These are phyloP conservation scores for Saturnispora kantuleensis DNA, from an alignment of 805 yeast genomes.

Conservation along the genomic window DNA sequence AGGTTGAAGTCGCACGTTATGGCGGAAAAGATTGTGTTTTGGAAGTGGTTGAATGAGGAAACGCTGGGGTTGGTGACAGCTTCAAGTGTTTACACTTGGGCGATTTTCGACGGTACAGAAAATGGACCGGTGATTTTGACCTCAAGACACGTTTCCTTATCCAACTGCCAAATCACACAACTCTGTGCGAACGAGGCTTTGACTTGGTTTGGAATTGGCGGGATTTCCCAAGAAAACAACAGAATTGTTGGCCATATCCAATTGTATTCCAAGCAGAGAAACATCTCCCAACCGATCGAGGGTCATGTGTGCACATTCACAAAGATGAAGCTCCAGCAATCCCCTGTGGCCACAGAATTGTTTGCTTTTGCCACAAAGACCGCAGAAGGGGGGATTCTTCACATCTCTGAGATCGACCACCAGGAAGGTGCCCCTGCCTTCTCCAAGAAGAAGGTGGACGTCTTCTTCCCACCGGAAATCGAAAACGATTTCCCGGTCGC, in stretches of 20 bases:
- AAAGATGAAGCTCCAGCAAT: slow-evolving; percentile 61
- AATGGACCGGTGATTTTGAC: slow-evolving; percentile 76
- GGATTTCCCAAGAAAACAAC: slow-evolving; percentile 89
- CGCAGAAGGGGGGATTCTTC: slow-evolving; percentile 76
- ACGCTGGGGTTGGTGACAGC: slow-evolving; percentile 80
- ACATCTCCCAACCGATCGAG: slow-evolving; percentile 92
- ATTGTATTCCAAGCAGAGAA: slow-evolving; percentile 77
- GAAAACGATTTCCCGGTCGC: slow-evolving; percentile 94
- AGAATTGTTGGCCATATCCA: slow-evolving; percentile 95
- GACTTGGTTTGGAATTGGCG: slow-evolving; percentile 92
- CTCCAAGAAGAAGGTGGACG: slow-evolving; percentile 81
- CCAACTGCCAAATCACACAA: slow-evolving; percentile 81
- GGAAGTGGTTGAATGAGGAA: slow-evolving; percentile 83
- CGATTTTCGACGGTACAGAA: slow-evolving; percentile 70
- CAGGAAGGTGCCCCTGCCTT: slow-evolving; percentile 74
- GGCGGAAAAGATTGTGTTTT: slow-evolving; percentile 82
- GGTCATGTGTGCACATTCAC: slow-evolving; percentile 96
- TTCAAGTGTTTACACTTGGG: slow-evolving; percentile 67
- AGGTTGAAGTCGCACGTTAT: slow-evolving; percentile 80
- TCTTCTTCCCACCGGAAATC: slow-evolving; percentile 96
- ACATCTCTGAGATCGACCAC: slow-evolving; percentile 94
- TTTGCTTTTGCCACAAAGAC: slow-evolving; percentile 90
- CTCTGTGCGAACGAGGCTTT: slow-evolving; percentile 70
- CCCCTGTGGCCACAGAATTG: slow-evolving; percentile 67
- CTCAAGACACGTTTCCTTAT: slow-evolving; percentile 70